These are phyloP conservation scores for Penicillium bovifimosum DNA, from an alignment of 495 filamentous ascomycete genomes.

Conservation along the genomic window DNA sequence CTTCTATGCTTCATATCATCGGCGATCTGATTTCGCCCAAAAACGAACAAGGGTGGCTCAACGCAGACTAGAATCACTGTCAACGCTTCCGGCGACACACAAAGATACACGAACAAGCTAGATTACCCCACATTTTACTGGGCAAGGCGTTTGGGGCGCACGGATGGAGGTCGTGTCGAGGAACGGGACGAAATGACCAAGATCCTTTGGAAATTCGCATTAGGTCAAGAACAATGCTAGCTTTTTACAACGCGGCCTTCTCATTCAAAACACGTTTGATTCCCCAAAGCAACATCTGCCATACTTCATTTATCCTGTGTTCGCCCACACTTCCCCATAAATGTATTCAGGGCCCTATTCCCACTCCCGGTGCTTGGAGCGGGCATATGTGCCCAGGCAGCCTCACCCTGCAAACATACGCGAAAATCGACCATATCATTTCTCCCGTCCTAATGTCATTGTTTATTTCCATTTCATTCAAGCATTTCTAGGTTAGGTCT, in stretches of 20 bases:
- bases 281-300: not conserved
- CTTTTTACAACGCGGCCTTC: conserved; percentile 1
- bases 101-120: conserved; percentile 15
- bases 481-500: no score
- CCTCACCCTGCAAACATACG: no score
- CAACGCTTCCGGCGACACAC: conserved; percentile 6
- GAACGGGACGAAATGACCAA: conserved; percentile 27
- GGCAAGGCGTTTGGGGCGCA: conserved; percentile 47
- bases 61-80: conserved; percentile 3
- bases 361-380: no score
- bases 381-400: no score
- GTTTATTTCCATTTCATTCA: no score
- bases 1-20: conserved; percentile 19
- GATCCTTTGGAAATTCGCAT: conserved; percentile 24
- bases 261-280: not conserved
- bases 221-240: conserved; percentile 34
- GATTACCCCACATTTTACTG: conserved; percentile 30
- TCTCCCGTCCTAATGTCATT: no score
- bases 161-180: conserved; percentile 36
- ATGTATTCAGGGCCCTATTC: no score
- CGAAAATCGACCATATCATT: no score
- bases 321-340: no score
- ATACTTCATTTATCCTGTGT: not conserved
- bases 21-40: conserved; percentile 16
- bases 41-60: conserved; percentile 5